Base-by-base conservation (phyloP, 805 yeast species). In the Wickerhamomyces chambardii region DNA sequence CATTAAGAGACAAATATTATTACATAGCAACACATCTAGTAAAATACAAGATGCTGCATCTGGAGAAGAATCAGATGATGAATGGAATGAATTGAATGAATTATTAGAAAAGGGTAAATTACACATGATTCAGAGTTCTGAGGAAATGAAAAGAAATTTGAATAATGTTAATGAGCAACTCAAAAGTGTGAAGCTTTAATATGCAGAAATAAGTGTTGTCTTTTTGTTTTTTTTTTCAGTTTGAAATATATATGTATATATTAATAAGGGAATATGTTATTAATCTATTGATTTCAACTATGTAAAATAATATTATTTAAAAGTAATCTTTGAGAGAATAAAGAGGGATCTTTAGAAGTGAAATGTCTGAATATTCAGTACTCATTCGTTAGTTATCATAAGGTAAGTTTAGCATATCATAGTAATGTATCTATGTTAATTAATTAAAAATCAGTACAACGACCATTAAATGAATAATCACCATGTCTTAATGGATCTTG, bases 381-480 rank as follows among this genome's bases (percentile, higher is more conserved):
- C n/a, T n/a, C n/a, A n/a, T n/a, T n/a, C n/a, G n/a, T n/a, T n/a
- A n/a, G n/a, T n/a, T n/a, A n/a, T n/a, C n/a, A n/a, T n/a, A n/a
- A n/a, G n/a, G n/a, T n/a, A n/a, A n/a, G n/a, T n/a, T n/a, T n/a
- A n/a, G n/a, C n/a, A n/a, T n/a, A n/a, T n/a, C n/a, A n/a, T n/a
- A n/a, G n/a, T n/a, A n/a, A n/a, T n/a, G n/a, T n/a, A n/a, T n/a
- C n/a, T n/a, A n/a, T n/a, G n/a, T n/a, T n/a, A n/a, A n/a, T n/a
- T n/a, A n/a, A n/a, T 54, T 59, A 92, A 51, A 92, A 92, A 56
- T 92, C 98, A 2, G 97, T 90, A 22, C 86, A 96, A 53, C 97
- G 74, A 1, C 98, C 98, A 52, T 92, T 90, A 58, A 81, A 92
- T 8, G 96, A 80, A 75, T 94, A 92, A 49, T 89, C 97, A 15